Evolutionary conservation across 352 stramenopile genomes (phyloP), one percentile per base, ranked within the genome.

Genomic region (Globisporangium nunn): DNA sequence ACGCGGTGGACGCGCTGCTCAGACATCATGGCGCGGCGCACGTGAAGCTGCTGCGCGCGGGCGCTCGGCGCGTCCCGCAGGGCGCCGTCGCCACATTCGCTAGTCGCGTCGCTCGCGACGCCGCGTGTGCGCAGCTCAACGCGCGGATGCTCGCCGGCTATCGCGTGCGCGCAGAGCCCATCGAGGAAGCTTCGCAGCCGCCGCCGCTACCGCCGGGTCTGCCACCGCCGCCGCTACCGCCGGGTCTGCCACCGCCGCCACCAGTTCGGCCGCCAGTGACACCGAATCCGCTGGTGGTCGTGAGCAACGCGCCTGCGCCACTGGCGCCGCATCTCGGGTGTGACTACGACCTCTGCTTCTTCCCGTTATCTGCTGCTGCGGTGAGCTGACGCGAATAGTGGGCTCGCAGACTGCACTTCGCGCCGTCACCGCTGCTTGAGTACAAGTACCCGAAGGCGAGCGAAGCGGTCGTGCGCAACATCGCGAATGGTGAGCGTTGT

Each of bases 361-460:
- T 5, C 33, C 10, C 10, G 10, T 37, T 37, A 12, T 17, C 37
- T 17, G 37, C 11, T 43, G 37, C 11, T 17, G 23, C 23, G 23
- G 23, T 23, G 23, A 23, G 23, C 23, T 23, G 23, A 23, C 23
- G 23, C 1, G 23, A 23, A 23, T 23, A 23, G 23, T 23, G 23
- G 23, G 23, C 23, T 41, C 3, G 35, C 11, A 96, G 87, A 17
- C 67, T 96, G n/a, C 72, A 94, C 56, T 95, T 89, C 50, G 78
- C 83, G 12, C 81, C 87, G 31, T 94, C 85, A 3, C 87, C 85
- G 8, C 49, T 93, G 31, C 66, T 96, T 2, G 80, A 81, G 60
- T 96, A 96, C 75, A 92, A 92, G 54, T 96, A 96, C 56, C 87
- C 87, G 17, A 82, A 74, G 59, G 84, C 85, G 8, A 85, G 63